phyloP scores from a whole-genome alignment of 2,329 filamentous ascomycete genomes.

The Alternaria panax region DNA sequence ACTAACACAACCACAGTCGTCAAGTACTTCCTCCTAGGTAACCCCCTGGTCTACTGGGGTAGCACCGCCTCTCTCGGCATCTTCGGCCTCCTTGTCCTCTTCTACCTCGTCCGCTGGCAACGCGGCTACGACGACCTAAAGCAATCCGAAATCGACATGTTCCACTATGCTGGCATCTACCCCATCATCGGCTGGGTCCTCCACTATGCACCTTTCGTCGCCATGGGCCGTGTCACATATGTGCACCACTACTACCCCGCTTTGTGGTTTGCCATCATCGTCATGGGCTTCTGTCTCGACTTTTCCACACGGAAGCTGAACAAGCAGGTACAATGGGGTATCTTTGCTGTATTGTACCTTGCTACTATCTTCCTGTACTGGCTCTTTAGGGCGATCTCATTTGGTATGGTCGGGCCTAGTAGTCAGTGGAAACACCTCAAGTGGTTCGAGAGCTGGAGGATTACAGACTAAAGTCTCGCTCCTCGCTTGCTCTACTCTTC shows the following conservation, averaged over 20 bases:
- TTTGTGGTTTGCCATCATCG: constrained; percentile 94
- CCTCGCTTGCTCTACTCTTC: background rate
- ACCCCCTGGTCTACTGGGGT: constrained; percentile 95
- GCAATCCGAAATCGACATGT: constrained; percentile 83
- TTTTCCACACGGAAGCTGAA: constrained; percentile 76
- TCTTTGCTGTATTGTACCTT: constrained; percentile 79
- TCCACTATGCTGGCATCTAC: constrained; percentile 93
- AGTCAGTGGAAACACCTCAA: constrained; percentile 89
- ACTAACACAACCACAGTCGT: constrained; percentile 59
- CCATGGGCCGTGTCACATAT: constrained; percentile 98
- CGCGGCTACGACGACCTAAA: constrained; percentile 87
- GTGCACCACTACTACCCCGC: constrained; percentile 99
- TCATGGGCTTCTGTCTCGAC: constrained; percentile 85
- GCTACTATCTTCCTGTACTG: constrained; percentile 82
- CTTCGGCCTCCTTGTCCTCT: constrained; percentile 75
- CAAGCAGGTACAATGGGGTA: constrained; percentile 67
- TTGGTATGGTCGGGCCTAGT: constrained; percentile 89
- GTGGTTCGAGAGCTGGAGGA: constrained; percentile 89
- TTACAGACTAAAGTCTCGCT: constrained; percentile 67
- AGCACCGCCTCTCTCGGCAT: constrained; percentile 80
- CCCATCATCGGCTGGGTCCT: constrained; percentile 93
- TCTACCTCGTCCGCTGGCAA: constrained; percentile 95
- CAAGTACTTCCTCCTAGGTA: constrained; percentile 98
- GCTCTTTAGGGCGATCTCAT: constrained; percentile 91
- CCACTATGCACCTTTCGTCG: constrained; percentile 93